Conservation (phyloP, 768 basidiomycete genomes). For the Xerocomellus intermedius region DNA sequence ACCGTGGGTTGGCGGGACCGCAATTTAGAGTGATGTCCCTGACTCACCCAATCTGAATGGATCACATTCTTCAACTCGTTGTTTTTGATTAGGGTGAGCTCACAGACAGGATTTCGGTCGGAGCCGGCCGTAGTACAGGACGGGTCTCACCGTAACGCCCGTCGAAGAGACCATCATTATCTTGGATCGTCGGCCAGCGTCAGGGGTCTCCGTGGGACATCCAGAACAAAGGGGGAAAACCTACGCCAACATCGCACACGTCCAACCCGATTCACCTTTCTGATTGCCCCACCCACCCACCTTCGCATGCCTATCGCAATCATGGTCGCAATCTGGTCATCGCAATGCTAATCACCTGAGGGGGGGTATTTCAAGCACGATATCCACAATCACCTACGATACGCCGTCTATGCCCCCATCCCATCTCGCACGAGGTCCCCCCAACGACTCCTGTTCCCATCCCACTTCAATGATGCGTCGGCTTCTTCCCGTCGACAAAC, state of each 20-base stretch:
- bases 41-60: too few species aligned
- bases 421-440: not conserved
- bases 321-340: not conserved
- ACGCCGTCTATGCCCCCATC: not conserved
- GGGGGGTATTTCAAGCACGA: conserved; percentile 16
- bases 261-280: not conserved
- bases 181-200: too few species aligned
- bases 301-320: not conserved
- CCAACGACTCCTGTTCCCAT: not conserved
- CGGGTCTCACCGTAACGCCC: too few species aligned
- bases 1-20: too few species aligned
- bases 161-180: too few species aligned
- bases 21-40: too few species aligned
- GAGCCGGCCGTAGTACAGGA: too few species aligned
- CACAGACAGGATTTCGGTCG: too few species aligned
- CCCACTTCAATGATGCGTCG: conserved; percentile 43
- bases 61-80: too few species aligned
- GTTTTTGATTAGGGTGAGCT: too few species aligned
- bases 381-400: conserved; percentile 16
- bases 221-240: not conserved
- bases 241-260: too few species aligned
- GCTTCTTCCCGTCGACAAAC: conserved; percentile 84
- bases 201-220: too few species aligned
- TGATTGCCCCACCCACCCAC: not conserved
- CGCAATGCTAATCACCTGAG: conserved; percentile 2